Percentiles rank a stretch among this genome's conserved stretches.
phyloP scores from a whole-genome alignment of 257 asterid species.

The Nyctanthes arbortristis region DNA sequence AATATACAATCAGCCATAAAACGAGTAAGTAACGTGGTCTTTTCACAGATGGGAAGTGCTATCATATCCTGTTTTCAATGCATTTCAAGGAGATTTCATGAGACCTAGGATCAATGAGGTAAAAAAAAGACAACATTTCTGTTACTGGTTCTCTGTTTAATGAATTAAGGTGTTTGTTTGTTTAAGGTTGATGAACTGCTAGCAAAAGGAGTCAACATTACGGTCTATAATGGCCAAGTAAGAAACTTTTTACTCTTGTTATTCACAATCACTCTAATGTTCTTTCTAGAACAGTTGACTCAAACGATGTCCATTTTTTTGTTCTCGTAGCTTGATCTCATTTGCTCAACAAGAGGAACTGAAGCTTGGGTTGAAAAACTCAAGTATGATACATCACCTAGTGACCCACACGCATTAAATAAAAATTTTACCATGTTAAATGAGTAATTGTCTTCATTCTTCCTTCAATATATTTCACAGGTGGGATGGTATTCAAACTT shows the following conservation, averaged over 20 bases:
- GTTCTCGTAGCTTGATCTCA: conserved; percentile 68
- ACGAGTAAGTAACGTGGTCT: not conserved
- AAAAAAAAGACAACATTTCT: not conserved
- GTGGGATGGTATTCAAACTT: no score
- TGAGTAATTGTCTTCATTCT: not conserved
- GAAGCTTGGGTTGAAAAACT: conserved; percentile 91
- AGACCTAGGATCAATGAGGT: conserved; percentile 83
- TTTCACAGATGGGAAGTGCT: conserved; percentile 77
- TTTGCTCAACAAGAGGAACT: conserved; percentile 88
- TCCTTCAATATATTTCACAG: conserved; percentile 28
- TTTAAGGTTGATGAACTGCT: conserved; percentile 52
- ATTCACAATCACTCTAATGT: no score
- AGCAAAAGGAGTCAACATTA: conserved; percentile 79
- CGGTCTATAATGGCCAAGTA: conserved; percentile 91
- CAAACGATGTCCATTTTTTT: conserved; percentile 5
- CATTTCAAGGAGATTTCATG: conserved; percentile 75
- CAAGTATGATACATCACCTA: conserved; percentile 46
- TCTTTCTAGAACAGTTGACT: not conserved
- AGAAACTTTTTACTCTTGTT: conserved; percentile 11
- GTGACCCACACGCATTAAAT: not conserved
- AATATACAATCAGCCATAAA: not conserved
- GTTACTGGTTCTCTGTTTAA: no score
- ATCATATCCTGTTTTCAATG: conserved; percentile 46
- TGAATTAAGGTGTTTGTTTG: not conserved
- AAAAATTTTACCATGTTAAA: not conserved